These are phyloP conservation scores for Erodium maritimum DNA, from an alignment of 345 rosid genomes.

Conservation along the genomic window DNA sequence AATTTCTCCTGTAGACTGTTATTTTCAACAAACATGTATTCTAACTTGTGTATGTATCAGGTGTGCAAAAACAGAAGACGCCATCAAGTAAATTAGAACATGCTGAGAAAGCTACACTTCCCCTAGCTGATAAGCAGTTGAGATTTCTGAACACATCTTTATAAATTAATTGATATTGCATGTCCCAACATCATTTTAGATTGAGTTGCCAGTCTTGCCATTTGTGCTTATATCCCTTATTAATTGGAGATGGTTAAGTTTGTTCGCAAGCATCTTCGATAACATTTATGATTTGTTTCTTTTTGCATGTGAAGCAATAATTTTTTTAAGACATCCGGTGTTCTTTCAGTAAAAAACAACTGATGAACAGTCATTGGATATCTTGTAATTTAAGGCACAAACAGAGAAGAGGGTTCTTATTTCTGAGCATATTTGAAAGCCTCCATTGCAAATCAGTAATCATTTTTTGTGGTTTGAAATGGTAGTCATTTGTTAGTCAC, in stretches of 20 bases:
- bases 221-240: not conserved
- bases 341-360: not conserved
- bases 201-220: not conserved
- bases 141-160: conserved; percentile 17
- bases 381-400: not conserved
- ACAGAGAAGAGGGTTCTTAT: too few species aligned
- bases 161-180: not conserved
- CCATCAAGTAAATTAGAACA: conserved; percentile 25
- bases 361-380: not conserved
- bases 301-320: not conserved
- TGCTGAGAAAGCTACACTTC: conserved; percentile 21
- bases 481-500: too few species aligned
- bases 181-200: not conserved
- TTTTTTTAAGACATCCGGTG: not conserved
- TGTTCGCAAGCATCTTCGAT: not conserved
- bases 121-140: conserved; percentile 52
- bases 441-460: too few species aligned
- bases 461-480: too few species aligned
- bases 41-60: conserved; percentile 23
- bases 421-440: too few species aligned
- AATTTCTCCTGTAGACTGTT: conserved; percentile 12
- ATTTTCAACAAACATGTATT: conserved; percentile 3
- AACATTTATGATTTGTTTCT: not conserved
- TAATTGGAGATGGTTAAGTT: not conserved
- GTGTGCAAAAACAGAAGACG: conserved; percentile 42